Percentiles rank a stretch among this genome's conserved stretches.
Conservation (phyloP, 1,139 yeast genomes). For the Kodamaea sp. region DNA sequence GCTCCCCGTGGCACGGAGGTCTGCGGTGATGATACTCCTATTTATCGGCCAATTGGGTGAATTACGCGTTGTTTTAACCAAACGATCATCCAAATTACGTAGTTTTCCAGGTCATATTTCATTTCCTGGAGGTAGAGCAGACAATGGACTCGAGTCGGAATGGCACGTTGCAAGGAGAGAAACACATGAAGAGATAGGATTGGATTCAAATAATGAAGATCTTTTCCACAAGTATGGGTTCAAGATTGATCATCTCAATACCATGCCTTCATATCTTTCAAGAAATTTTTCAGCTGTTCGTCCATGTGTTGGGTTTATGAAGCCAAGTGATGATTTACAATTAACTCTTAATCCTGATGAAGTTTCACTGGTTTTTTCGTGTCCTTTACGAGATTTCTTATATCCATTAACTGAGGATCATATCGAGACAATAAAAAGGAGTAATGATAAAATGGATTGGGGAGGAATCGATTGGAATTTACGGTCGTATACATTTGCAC, state of each 20-base stretch:
- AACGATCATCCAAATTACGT: constrained; percentile 63
- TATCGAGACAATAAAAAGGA: constrained; percentile 45
- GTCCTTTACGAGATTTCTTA: constrained; percentile 60
- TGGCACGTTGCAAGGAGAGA: constrained; percentile 78
- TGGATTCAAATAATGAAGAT: constrained; percentile 47
- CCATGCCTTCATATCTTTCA: constrained; percentile 72
- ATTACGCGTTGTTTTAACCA: constrained; percentile 70
- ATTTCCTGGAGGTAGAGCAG: constrained; percentile 87
- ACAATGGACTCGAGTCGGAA: constrained; percentile 57
- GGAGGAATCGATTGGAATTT: constrained; percentile 68
- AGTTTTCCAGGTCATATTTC: constrained; percentile 86
- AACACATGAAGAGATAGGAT: constrained; percentile 82
- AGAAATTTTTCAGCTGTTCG: constrained; percentile 78
- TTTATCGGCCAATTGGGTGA: constrained; percentile 73
- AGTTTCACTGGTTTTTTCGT: constrained; percentile 62
- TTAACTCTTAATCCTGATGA: constrained; percentile 66
- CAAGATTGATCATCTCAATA: constrained; percentile 52
- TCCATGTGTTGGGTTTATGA: constrained; percentile 74
- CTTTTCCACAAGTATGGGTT: constrained; percentile 48
- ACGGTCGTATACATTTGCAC: constrained; percentile 59
- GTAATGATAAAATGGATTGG: constrained; percentile 49
- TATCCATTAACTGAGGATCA: constrained; percentile 36
- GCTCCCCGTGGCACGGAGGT: constrained; percentile 59
- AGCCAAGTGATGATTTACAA: constrained; percentile 27
- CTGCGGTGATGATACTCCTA: constrained; percentile 70